Evolutionary conservation across 371 early-diverging fungal species (phyloP).

Genomic region (Blakeslea trispora): DNA sequence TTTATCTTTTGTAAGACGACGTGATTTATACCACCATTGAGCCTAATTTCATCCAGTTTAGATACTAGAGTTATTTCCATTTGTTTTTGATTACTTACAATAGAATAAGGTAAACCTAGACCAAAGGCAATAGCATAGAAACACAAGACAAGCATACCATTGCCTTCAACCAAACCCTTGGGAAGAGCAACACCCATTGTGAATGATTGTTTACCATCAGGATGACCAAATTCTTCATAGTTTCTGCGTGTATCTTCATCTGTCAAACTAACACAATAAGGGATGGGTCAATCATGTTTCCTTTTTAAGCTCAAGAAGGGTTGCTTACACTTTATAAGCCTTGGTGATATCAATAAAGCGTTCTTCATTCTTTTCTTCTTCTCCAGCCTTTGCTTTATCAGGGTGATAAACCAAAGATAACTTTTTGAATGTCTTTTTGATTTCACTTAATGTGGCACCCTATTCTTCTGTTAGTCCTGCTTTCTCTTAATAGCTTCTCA

Average conservation of each 20-base stretch:
- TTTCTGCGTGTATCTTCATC: constrained; percentile 88
- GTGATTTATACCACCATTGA: constrained; percentile 93
- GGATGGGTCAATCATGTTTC: neutral
- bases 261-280: constrained; percentile 64
- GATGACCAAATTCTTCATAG: constrained; percentile 95
- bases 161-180: constrained; percentile 84
- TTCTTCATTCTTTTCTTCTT: constrained; percentile 61
- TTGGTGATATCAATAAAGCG: constrained; percentile 82
- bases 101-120: constrained; percentile 81
- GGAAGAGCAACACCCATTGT: constrained; percentile 96
- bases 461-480: too few relatives aligned
- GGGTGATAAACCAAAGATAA: constrained; percentile 83
- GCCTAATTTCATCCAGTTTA: too few relatives aligned
- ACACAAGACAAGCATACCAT: constrained; percentile 73
- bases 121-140: constrained; percentile 90
- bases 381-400: constrained; percentile 75
- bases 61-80: neutral
- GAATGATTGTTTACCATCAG: constrained; percentile 93
- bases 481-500: too few relatives aligned
- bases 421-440: constrained; percentile 76
- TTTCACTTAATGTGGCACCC: constrained; percentile 57
- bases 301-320: neutral
- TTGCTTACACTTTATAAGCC: constrained; percentile 80
- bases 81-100: constrained; percentile 50
- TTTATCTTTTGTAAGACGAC: constrained; percentile 84